Evolutionary conservation across 768 basidiomycete genomes (phyloP), one percentile per base, ranked within the genome.

Genomic region (Boletus sp.): DNA sequence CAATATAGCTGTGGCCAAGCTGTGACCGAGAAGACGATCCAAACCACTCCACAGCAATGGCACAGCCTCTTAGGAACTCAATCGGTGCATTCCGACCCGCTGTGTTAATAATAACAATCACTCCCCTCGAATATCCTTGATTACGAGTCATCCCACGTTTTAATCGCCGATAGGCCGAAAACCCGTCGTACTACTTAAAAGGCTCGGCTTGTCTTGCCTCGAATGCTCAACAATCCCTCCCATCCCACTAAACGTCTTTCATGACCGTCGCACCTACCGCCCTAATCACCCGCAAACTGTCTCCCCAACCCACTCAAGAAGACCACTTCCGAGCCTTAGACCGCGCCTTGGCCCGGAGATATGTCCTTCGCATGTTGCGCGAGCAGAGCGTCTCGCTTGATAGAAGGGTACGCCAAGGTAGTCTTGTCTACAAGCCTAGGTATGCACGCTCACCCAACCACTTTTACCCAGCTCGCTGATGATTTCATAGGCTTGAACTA

Each of bases 401-500:
- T 14, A 65, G 58, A 49, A 57, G 63, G 47, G 47, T 67, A 17
- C 57, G 37, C 17, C 61, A 67, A 62, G 64, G 64, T 50, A 66
- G 49, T 51, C 63, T 72, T 17, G 61, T 72, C 33, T 72, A 72
- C 46, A 70, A 56, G 30, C 69, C 69, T n/a, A 61, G 69, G 70
- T 71, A 51, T 33, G 61, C 46, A 5, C 5, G 40, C 59, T 64
- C 5, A 59, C 51, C 17, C 11, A 17, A 40, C 13, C 29, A 21
- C 15, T 40, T 48, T 19, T 35, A 27, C 15, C 30, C 46, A 57
- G 56, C 50, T 8, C 17, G 17, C 59, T 70, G 15, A 70, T 39
- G 4, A 13, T 25, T 33, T 47, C 25, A 30, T 52, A 77, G 76
- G 41, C 68, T 76, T 52, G 76, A 77, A 50, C 29, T 77, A 25